These are phyloP conservation scores for Sanguinoderma infundibulare DNA, from an alignment of 1,284 basidiomycete species.

Conservation along the genomic window DNA sequence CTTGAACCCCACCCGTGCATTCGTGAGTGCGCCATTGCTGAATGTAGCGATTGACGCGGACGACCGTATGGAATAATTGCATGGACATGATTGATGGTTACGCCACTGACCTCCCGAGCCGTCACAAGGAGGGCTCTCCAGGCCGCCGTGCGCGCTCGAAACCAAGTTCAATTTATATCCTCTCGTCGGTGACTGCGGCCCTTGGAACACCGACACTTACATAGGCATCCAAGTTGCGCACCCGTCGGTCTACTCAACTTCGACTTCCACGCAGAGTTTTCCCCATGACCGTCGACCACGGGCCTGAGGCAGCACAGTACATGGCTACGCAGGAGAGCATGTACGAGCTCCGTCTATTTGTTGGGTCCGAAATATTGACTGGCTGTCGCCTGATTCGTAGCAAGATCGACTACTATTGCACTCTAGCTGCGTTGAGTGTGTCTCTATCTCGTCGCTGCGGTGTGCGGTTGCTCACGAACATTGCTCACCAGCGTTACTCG, in stretches of 20 bases:
- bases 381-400: neutral
- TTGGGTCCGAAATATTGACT: neutral
- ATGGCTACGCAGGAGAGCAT: slow-evolving; percentile 3
- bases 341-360: neutral
- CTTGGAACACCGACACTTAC: too few relatives aligned
- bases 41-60: neutral
- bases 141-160: neutral
- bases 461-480: neutral
- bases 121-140: neutral
- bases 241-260: too few relatives aligned
- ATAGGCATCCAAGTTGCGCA: too few relatives aligned
- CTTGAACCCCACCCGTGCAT: neutral
- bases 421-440: neutral
- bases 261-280: neutral
- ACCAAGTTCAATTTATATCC: neutral
- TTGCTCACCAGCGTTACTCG: neutral
- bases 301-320: neutral
- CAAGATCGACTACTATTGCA: neutral
- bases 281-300: neutral
- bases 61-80: too few relatives aligned
- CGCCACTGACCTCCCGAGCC: neutral
- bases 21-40: too few relatives aligned
- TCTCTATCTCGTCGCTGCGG: neutral
- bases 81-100: too few relatives aligned
- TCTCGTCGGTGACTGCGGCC: too few relatives aligned